phyloP scores from a whole-genome alignment of 495 filamentous ascomycete species.

The Tetracladium setigerum region DNA sequence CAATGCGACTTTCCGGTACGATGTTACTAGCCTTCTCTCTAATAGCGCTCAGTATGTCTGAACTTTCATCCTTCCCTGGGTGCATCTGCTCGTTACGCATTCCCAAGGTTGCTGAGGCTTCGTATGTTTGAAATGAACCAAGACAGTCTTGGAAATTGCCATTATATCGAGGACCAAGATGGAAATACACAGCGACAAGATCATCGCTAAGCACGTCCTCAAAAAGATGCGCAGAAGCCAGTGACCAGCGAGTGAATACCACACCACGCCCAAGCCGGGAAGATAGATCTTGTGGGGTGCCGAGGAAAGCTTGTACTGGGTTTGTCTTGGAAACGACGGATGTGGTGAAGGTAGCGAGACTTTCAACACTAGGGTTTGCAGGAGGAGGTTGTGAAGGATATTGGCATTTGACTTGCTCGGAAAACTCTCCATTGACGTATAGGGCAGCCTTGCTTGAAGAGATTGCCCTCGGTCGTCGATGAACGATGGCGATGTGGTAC shows the following conservation, averaged over 20 bases:
- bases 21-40: conserved; percentile 72
- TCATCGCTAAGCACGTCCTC: conserved; percentile 87
- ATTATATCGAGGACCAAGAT: conserved; percentile 81
- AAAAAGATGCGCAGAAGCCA: conserved; percentile 83
- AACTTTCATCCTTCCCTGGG: conserved; percentile 83
- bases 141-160: conserved; percentile 96
- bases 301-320: conserved; percentile 84
- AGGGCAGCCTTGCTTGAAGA: conserved; percentile 76
- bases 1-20: conserved; percentile 71
- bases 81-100: conserved; percentile 88
- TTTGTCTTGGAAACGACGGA: conserved; percentile 44
- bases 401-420: conserved; percentile 80
- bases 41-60: conserved; percentile 85
- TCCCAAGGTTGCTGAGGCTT: conserved; percentile 85
- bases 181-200: conserved; percentile 80
- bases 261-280: conserved; percentile 70
- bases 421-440: conserved; percentile 88
- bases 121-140: conserved; percentile 94
- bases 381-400: conserved; percentile 69
- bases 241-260: conserved; percentile 73
- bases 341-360: conserved; percentile 50
- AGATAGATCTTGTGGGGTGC: conserved; percentile 86
- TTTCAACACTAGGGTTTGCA: conserved; percentile 50
- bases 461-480: conserved; percentile 62
- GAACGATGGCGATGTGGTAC: conserved; percentile 89